These are phyloP conservation scores for Ampelocalamus luodianensis DNA, from an alignment of 176 grass and related monocot genomes.

Conservation along the genomic window DNA sequence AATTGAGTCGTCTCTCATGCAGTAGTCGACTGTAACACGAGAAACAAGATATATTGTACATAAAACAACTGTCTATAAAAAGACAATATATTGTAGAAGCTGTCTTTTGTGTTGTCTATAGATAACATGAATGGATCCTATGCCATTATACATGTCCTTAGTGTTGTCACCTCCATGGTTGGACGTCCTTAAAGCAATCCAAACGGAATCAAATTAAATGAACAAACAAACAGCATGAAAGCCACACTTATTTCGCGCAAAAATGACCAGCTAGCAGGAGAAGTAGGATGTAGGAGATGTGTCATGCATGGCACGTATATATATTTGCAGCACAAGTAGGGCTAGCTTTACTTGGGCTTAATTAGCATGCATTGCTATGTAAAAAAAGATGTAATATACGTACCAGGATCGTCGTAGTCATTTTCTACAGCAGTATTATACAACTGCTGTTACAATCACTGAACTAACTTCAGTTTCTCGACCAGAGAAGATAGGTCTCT, in stretches of 20 bases:
- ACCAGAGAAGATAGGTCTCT: neutral
- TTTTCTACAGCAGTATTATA: neutral
- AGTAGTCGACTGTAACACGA: no score
- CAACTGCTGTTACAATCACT: neutral
- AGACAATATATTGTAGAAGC: no score
- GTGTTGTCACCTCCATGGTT: no score
- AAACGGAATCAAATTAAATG: neutral
- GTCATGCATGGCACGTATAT: neutral
- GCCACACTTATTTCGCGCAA: no score
- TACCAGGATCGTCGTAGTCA: neutral
- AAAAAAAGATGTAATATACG: neutral
- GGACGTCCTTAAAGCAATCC: neutral
- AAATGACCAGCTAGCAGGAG: neutral
- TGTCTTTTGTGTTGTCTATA: no score
- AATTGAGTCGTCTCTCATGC: no score
- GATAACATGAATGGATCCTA: no score
- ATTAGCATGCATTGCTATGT: neutral
- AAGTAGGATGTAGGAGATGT: no score
- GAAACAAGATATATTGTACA: no score
- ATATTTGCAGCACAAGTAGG: neutral
- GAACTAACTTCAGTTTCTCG: neutral
- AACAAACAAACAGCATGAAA: no score
- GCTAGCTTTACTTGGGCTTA: neutral
- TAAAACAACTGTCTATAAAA: no score
- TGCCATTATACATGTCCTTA: no score